Evolutionary conservation across 129 eudicot genomes (phyloP), one percentile per base, ranked within the genome.

Genomic region (Flaveria bidentis): DNA sequence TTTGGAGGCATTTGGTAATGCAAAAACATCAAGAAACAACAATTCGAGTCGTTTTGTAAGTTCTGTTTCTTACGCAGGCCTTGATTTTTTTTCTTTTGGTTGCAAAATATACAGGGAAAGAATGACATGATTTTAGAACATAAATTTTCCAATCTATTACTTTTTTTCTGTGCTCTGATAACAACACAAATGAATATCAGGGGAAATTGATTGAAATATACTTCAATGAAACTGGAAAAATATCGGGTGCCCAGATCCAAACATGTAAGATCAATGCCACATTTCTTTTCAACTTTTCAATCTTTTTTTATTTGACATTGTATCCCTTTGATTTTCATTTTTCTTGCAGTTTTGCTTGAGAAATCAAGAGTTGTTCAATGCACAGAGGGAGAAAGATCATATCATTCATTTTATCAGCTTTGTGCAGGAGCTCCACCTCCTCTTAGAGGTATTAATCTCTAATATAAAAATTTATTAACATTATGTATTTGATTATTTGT

Each of bases 291-390:
- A 11, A 23, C 64, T 70, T 9, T 67, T 18, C 20, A 36, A 33
- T 11, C 12, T 2, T 45, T 45, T 70, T 49, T 13, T 49, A 13
- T 11, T 49, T 23, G 20, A 63, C 51, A 26, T 68, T 72, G 12
- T 71, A 46, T 55, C 58, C 45, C 56, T 51, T 64, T 69, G 71
- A 47, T 66, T 30, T 45, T 36, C 30, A 33, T 39, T 13, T 50
- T 30, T 30, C 11, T 23, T 49, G 67, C 75, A 94, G 98, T 94
- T 91, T 71, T 94, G 83, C 97, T 94, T 76, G 98, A 94, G 78
- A 94, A 94, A 91, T 91, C 98, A 73, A 85, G 98, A 75, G 98
- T 94, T 76, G 98, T 94, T 64, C 98, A 94, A 80, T 85, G 97
- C 85, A 84, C 90, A 22, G 97, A 87, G 69, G 98, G 98, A 78